phyloP scores from a whole-genome alignment of 2,329 filamentous ascomycete genomes.

The Colletotrichum cuscutae region DNA sequence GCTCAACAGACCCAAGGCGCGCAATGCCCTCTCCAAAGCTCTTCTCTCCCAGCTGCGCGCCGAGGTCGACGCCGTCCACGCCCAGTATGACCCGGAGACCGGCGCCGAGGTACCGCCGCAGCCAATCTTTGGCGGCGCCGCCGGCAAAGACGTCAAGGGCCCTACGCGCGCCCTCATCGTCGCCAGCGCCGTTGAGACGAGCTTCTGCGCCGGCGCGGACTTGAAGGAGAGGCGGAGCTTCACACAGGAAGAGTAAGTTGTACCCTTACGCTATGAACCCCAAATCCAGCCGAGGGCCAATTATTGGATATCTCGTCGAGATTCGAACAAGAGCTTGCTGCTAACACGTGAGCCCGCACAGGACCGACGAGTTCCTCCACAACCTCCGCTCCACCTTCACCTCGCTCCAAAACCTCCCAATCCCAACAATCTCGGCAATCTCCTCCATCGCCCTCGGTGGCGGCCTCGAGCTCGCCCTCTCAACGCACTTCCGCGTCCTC shows the following conservation, averaged over 20 bases:
- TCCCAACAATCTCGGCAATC: constrained; percentile 91
- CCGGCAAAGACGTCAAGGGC: constrained; percentile 56
- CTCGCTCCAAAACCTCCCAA: constrained; percentile 77
- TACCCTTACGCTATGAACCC: background rate
- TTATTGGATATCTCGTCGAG: background rate
- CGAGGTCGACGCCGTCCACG: constrained; percentile 78
- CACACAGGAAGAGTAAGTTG: constrained; percentile 77
- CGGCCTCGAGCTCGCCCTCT: constrained; percentile 90
- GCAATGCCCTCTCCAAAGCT: constrained; percentile 89
- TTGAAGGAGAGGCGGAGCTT: constrained; percentile 88
- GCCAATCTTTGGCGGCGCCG: constrained; percentile 56
- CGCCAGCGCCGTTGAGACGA: constrained; percentile 84
- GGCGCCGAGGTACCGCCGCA: constrained; percentile 61
- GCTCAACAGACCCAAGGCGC: constrained; percentile 83
- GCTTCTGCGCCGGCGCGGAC: constrained; percentile 95
- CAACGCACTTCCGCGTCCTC: constrained; percentile 90
- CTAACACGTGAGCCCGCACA: constrained; percentile 47
- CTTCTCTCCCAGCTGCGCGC: constrained; percentile 77
- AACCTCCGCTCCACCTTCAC: constrained; percentile 81
- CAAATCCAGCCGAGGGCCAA: background rate
- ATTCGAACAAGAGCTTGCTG: background rate
- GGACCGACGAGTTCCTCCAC: constrained; percentile 81
- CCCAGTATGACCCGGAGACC: constrained; percentile 62
- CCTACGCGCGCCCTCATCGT: constrained; percentile 85
- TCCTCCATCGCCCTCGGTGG: constrained; percentile 89